Conservation (phyloP, 2,329 filamentous ascomycete species). For the Emericellopsis cladophorae region DNA sequence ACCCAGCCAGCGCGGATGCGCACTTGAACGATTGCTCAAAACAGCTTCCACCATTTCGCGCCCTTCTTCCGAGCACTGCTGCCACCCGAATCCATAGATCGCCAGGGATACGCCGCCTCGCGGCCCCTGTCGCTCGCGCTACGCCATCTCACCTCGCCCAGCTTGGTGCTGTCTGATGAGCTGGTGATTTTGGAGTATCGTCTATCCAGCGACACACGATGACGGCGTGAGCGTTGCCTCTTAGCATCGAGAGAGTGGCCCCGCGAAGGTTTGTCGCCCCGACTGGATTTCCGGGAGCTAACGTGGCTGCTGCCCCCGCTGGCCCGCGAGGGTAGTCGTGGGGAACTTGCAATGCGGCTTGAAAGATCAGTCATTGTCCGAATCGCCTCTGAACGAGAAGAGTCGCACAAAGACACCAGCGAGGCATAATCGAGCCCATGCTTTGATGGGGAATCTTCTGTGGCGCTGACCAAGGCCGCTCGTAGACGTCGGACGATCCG, state of each 20-base stretch:
- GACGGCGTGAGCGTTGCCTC: no score
- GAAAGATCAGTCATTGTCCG: constrained; percentile 35
- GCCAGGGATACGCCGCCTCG: background rate
- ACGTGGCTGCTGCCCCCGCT: constrained; percentile 6
- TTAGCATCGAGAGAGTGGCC: no score
- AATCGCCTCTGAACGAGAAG: constrained; percentile 34
- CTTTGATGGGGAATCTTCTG: constrained; percentile 19
- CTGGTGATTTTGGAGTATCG: constrained; percentile 17
- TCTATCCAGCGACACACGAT: no score
- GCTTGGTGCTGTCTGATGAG: constrained; percentile 29
- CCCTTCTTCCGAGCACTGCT: background rate
- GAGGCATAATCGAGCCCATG: constrained; percentile 28
- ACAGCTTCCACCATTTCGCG: background rate
- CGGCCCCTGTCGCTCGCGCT: constrained; percentile 2
- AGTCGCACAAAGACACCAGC: constrained; percentile 31
- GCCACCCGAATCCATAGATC: background rate
- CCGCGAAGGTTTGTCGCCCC: no score
- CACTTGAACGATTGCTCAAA: background rate
- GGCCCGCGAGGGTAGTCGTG: background rate
- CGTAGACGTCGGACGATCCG: constrained; percentile 29
- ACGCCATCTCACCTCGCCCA: constrained; percentile 25
- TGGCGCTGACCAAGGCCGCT: constrained; percentile 9
- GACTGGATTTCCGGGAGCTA: background rate
- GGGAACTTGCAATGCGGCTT: constrained; percentile 8
- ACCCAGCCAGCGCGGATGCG: background rate